Evolutionary conservation across 331 rosid species (phyloP), one percentile per base, ranked within the genome.

Genomic region (Malus hybrid): DNA sequence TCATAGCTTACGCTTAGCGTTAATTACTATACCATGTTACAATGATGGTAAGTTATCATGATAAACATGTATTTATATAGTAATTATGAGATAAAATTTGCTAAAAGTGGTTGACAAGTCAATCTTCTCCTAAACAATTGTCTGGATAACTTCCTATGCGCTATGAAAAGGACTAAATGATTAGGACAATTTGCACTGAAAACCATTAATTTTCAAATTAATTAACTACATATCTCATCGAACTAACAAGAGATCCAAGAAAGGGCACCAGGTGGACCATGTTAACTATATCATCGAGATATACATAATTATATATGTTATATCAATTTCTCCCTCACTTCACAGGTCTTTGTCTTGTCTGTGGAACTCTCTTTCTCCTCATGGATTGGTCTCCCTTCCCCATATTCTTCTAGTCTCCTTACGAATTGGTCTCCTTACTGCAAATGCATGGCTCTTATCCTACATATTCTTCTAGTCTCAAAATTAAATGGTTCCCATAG

Each of bases 111-210:
- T 42, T 42, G 48, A 42, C 48, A 42, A 42, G 5, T 5, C 48
- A 42, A 39, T 39, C 44, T 39, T 39, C 44, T 39, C 4, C 44
- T 39, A 39, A 39, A 9, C 44, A 39, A 39, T 39, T 39, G 44
- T 39, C 44, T 39, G 4, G 44, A 39, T 39, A 39, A 39, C 44
- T 9, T 39, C 44, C 44, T 39, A 39, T 2, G 44, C 44, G 44
- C 10, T 54, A 56, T 10, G 24, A 56, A 56, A 56, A 12, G 33
- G 67, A 34, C 42, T 22, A 20, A 34, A 2, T 34, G 76, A 72
- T 56, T 72, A 57, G 36, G 67, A 72, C 36, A 72, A 72, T 36
- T 59, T 73, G 67, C 76, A 73, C 67, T 36, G 76, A 73, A 72
- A 22, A 22, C 55, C 76, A 72, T 62, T 20, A 13, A 72, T 28